Base-by-base conservation (phyloP, 1,139 yeast species). In the Williopsis jadinii region DNA sequence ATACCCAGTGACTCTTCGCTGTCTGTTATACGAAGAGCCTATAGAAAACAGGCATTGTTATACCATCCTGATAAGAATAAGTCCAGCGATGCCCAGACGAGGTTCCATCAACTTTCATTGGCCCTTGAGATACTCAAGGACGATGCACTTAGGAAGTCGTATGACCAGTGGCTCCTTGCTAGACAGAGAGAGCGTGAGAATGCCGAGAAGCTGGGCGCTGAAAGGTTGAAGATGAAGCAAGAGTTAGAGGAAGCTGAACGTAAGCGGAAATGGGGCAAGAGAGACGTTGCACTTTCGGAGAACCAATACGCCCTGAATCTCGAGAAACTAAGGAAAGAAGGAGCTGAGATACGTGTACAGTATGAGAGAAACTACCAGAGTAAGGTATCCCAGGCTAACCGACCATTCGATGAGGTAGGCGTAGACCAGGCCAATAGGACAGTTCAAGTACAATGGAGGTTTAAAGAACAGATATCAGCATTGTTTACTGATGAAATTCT, bases 31-130 rank as follows among this genome's bases (percentile, higher is more conserved):
- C 87, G 88, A 62, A 85, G 80, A 59, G 96, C 96, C 2, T 92
- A 87, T 56, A 72, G 97, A 41, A 79, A 72, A 52, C 81, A 80
- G 54, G 98, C 98, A 0, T 66, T 92, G 19, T 73, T 70, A 48
- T 76, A 80, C 43, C 98, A 92, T 61, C 97, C 98, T 0, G 98
- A 92, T 59, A 92, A 92, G 61, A 90, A 88, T 58, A 83, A 85
- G 2, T 71, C 80, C 1, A 92, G 82, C 50, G 92, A 80, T 43
- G 95, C 97, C 3, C 87, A 95, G 0, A 75, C 73, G 31, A 67
- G 75, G 43, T 92, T 92, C 65, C 83, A 95, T 14, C 72, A 77
- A 42, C 80, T 90, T 3, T 75, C 95, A 54, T 77, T 94, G 2
- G 96, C 97, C 0, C 86, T 90, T 59, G 96, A 88, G 56, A 84